Base-by-base conservation (phyloP, 202 grass and related monocot species). In the Schoenoplectus triqueter region DNA sequence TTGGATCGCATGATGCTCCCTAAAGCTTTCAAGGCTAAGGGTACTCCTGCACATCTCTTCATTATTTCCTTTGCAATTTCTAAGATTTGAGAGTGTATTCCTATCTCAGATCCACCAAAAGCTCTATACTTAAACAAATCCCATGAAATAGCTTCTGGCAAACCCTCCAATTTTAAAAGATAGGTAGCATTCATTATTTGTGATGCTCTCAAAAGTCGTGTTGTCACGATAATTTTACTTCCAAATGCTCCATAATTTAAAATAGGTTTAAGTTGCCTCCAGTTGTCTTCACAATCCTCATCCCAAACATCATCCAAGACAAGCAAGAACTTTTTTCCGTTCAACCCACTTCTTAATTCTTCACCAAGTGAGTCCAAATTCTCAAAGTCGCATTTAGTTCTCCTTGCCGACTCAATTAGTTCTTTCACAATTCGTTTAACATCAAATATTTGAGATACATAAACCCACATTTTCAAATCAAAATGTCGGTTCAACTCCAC, bases 301-400 rank as follows among this genome's bases (percentile, higher is more conserved):
- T 20, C 63, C 87, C 83, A 89, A 63, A 80, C 41, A 64, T 85
- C 87, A 66, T 88, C 87, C 46, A 89, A 73, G 0, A 86, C 57
- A 54, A 89, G 76, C 0, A 89, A 10, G 40, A 82, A 81, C 4
- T 20, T 88, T 0, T 73, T 66, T 9, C 6, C 48, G 5, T 40
- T 61, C 40, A 80, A 18, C 2, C 8, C 17, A 15, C 6, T 9
- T 62, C 6, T 80, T 2, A 80, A 5, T 5, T 61, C 61, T 80
- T 56, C 8, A 14, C 17, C 18, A 40, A 80, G 57, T 6, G 17
- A 44, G 0, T 80, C 7, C 18, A 80, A 41, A 15, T 10, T 17
- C 9, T 80, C 18, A 39, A 11, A 2, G 0, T 80, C 51, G 3
- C 55, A 62, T 80, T 61, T 79, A 0, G 14, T 79, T 48, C 21